These are phyloP conservation scores for Diaporthe sp. DNA, from an alignment of 2,329 filamentous ascomycete genomes.

Conservation along the genomic window DNA sequence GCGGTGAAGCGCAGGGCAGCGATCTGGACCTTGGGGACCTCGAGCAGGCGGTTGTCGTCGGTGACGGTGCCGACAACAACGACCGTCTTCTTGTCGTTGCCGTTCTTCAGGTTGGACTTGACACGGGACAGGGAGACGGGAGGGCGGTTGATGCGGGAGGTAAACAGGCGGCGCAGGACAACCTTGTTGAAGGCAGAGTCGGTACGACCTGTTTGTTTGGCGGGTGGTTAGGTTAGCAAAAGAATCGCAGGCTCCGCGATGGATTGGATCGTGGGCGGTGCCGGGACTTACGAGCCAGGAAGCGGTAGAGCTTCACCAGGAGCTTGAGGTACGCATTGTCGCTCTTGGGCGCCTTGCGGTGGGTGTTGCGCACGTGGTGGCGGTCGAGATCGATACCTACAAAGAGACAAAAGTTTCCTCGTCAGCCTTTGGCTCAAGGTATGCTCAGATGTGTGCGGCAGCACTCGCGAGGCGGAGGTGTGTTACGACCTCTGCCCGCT, in stretches of 20 bases:
- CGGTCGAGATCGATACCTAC: constrained; percentile 78
- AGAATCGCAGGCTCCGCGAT: not conserved
- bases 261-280: not conserved
- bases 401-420: constrained; percentile 53
- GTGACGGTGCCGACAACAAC: constrained; percentile 96
- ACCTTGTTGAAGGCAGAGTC: constrained; percentile 99
- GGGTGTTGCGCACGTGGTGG: constrained; percentile 76
- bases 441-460: constrained; percentile 65
- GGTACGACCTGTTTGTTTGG: constrained; percentile 77
- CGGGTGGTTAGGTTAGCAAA: not conserved
- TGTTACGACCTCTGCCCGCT: constrained; percentile 27
- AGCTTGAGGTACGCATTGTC: constrained; percentile 98
- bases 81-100: constrained; percentile 80
- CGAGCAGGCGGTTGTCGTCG: constrained; percentile 94
- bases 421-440: constrained; percentile 73
- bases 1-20: constrained; percentile 97
- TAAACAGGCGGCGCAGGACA: constrained; percentile 95
- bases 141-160: constrained; percentile 98
- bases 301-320: constrained; percentile 98
- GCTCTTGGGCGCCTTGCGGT: constrained; percentile 94
- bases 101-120: constrained; percentile 74
- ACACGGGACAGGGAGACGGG: constrained; percentile 96
- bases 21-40: constrained; percentile 90
- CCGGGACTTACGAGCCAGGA: constrained; percentile 84
- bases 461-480: constrained; percentile 39